These are phyloP conservation scores for Neonectria ditissima DNA, from an alignment of 2,329 filamentous ascomycete genomes.

Conservation along the genomic window DNA sequence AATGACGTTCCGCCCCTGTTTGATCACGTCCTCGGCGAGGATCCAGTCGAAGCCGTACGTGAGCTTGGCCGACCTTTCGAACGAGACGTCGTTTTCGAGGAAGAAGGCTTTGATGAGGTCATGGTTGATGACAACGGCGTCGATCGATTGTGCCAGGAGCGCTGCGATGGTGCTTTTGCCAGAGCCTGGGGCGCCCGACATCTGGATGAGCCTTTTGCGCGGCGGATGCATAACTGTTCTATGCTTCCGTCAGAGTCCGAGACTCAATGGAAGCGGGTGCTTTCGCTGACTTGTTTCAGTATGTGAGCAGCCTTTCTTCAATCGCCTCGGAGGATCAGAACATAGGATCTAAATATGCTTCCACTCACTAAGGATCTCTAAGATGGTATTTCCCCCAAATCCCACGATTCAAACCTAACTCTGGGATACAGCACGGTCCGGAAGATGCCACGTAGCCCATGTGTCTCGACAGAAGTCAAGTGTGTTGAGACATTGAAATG, in stretches of 20 bases:
- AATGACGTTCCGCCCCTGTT: constrained; percentile 50
- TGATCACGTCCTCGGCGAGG: constrained; percentile 50
- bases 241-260: background rate
- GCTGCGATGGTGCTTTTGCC: constrained; percentile 53
- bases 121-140: constrained; percentile 51
- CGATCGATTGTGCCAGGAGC: constrained; percentile 43
- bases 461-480: too few species aligned
- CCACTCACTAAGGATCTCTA: too few species aligned
- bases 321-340: background rate
- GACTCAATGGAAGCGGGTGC: background rate
- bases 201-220: constrained; percentile 9
- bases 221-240: background rate
- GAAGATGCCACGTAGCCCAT: too few species aligned
- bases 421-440: too few species aligned
- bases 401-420: too few species aligned
- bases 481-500: too few species aligned
- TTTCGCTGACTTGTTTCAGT: background rate
- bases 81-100: constrained; percentile 45
- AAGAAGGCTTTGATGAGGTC: constrained; percentile 50
- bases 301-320: background rate
- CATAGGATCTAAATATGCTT: too few species aligned
- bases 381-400: too few species aligned
- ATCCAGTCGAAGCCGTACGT: constrained; percentile 52
- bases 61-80: constrained; percentile 46
- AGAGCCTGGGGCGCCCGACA: constrained; percentile 36